These are phyloP conservation scores for Aspergillus piperis DNA, from an alignment of 2,329 filamentous ascomycete genomes.

Conservation along the genomic window DNA sequence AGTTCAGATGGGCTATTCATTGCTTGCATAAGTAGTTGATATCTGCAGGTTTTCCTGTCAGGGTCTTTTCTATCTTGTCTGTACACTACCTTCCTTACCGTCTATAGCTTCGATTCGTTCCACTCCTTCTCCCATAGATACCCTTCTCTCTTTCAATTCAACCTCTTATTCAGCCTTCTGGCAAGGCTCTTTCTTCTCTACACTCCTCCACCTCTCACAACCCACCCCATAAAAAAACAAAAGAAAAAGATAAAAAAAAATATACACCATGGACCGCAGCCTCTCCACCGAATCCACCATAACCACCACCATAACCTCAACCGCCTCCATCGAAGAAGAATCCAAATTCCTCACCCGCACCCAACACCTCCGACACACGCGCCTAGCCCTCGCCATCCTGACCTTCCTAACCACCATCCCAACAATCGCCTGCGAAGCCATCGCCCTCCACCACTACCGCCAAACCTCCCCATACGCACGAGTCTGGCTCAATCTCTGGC, in stretches of 20 bases:
- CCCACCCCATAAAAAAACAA: neutral
- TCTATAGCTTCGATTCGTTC: neutral
- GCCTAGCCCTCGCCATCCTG: constrained; percentile 37
- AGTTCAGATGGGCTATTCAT: neutral
- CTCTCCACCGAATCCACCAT: constrained; percentile 8
- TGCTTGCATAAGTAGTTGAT: constrained; percentile 4
- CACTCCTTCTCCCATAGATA: neutral
- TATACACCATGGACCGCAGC: too few relatives aligned
- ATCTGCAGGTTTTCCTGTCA: neutral
- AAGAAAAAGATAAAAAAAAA: neutral
- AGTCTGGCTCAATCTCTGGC: constrained; percentile 44
- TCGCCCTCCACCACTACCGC: constrained; percentile 43
- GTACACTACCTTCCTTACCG: neutral
- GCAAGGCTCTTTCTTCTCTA: constrained; percentile 7
- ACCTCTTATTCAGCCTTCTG: constrained; percentile 13
- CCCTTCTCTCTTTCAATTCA: neutral
- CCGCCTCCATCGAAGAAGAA: constrained; percentile 40
- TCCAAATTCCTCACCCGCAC: constrained; percentile 37
- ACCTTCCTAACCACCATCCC: constrained; percentile 33
- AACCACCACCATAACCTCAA: constrained; percentile 32
- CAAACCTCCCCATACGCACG: constrained; percentile 37
- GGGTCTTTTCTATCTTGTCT: neutral
- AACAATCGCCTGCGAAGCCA: constrained; percentile 39
- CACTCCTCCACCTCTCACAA: neutral
- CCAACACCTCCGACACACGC: constrained; percentile 35